Base-by-base conservation (phyloP, 2,329 filamentous ascomycete species). In the Pseudogymnoascus sp. region DNA sequence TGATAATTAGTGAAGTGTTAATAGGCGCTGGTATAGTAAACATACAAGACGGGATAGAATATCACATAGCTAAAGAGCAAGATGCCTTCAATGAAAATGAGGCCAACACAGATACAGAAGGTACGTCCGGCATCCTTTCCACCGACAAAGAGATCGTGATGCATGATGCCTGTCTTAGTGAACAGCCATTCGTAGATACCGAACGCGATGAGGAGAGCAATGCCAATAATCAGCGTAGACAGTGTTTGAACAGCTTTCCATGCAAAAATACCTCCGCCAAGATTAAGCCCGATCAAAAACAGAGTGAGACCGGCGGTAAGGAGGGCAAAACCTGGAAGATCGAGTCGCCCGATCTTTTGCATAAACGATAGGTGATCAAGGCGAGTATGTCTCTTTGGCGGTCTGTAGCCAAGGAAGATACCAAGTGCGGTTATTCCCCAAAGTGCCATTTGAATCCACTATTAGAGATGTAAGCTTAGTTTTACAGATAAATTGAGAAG, bases 231-330 rank as follows among this genome's bases (percentile, higher is more conserved):
- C 1, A 87, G 68, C 0, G 83, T 81, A 0, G 75, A 76, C 58
- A 87, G 76, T 9, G 86, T 82, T 65, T 83, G 79, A 0, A 75
- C 72, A 0, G 81, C 83, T 1, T 76, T 70, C 84, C 84, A 87
- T 0, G 77, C 67, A 16, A 62, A 62, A 38, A 62, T 12, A 25
- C 61, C 35, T 14, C 61, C 61, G 19, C 61, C 61, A 36, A 62
- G 49, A 28, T 62, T 62, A 6, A 62, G 49, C 14, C 45, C 61
- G 14, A 49, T 62, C n/a, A 62, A 39, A 19, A 62, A 19, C 14
- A 62, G 41, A 19, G 61, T 45, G 5, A 62, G 36, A 28, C 61
- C 61, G 33, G 49, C 45, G 14, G 61, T 62, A n/a, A 62, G 45
- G 16, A 62, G 61, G n/a, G n/a, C 42, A 30, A 23, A 25, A 42